A percentile compares a stretch with the other conserved stretches of the same genome.
Conservation (phyloP, 495 filamentous ascomycete species). For the Lasiosphaeria ovina region DNA sequence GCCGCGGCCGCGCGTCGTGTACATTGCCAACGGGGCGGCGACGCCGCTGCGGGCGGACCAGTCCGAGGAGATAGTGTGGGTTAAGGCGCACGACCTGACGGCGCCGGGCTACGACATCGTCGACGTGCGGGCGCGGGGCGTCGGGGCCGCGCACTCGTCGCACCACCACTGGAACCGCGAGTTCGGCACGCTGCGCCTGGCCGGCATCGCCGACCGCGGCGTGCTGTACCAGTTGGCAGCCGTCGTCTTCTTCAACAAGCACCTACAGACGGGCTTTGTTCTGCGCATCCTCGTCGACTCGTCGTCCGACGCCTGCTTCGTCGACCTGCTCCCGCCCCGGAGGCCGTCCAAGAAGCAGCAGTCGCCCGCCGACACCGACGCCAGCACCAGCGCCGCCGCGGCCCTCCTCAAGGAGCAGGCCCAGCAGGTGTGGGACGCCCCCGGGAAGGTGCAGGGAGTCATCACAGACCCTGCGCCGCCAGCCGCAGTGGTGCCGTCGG, state of each 20-base stretch:
- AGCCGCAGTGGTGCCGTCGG: neutral
- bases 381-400: conserved; percentile 4
- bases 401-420: conserved; percentile 12
- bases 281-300: conserved; percentile 21
- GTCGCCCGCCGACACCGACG: neutral
- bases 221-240: conserved; percentile 25
- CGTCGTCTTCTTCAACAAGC: conserved; percentile 23
- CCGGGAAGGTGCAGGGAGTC: conserved; percentile 12
- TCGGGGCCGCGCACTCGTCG: neutral
- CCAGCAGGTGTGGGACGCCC: conserved; percentile 18
- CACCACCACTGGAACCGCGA: conserved; percentile 21
- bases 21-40: conserved; percentile 16
- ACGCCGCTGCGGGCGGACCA: neutral
- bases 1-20: conserved; percentile 10
- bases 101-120: conserved; percentile 26
- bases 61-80: conserved; percentile 20
- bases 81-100: conserved; percentile 22
- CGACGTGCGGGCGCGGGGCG: conserved; percentile 12
- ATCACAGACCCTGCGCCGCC: neutral
- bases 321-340: conserved; percentile 17
- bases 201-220: neutral
- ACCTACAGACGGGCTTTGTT: conserved; percentile 21
- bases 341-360: neutral
- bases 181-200: conserved; percentile 16
- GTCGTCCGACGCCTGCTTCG: conserved; percentile 8